phyloP scores from a whole-genome alignment of 2,329 filamentous ascomycete species.

The Helotiales sp. region DNA sequence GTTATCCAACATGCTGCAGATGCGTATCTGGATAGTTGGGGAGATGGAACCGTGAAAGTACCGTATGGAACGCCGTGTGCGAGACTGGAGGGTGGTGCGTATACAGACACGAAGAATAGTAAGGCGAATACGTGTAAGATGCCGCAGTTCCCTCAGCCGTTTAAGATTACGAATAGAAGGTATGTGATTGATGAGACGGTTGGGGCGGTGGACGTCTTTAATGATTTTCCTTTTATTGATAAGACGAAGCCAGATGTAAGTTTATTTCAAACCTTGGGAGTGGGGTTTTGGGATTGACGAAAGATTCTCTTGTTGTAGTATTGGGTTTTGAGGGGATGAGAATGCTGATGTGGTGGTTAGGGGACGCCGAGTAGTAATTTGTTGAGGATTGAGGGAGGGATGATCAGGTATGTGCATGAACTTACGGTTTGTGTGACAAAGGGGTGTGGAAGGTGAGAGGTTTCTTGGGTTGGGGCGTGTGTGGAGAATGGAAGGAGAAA shows the following conservation, averaged over 20 bases:
- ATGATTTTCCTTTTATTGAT: constrained; percentile 24
- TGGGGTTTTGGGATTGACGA: no score
- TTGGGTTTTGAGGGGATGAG: no score
- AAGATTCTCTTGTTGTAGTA: no score
- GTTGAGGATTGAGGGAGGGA: constrained; percentile 22
- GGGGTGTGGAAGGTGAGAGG: constrained; percentile 22
- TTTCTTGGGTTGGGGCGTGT: background rate
- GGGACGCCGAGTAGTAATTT: constrained; percentile 25
- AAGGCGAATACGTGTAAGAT: constrained; percentile 23
- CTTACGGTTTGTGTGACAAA: constrained; percentile 22
- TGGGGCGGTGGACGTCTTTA: constrained; percentile 27
- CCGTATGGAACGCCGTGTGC: constrained; percentile 24
- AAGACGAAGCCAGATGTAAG: constrained; percentile 17
- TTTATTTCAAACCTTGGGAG: no score
- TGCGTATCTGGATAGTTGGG: constrained; percentile 27
- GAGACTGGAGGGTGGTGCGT: constrained; percentile 26
- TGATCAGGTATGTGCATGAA: constrained; percentile 28
- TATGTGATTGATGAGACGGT: constrained; percentile 32
- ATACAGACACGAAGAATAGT: constrained; percentile 6
- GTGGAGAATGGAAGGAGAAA: no score
- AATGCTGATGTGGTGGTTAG: background rate
- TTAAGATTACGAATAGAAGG: constrained; percentile 14
- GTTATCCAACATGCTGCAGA: constrained; percentile 27
- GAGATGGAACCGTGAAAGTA: constrained; percentile 11
- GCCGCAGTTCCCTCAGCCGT: constrained; percentile 18